A percentile compares a stretch with the other conserved stretches of the same genome.
phyloP scores from a whole-genome alignment of 2,329 filamentous ascomycete genomes.

The Diaporthe destruens region DNA sequence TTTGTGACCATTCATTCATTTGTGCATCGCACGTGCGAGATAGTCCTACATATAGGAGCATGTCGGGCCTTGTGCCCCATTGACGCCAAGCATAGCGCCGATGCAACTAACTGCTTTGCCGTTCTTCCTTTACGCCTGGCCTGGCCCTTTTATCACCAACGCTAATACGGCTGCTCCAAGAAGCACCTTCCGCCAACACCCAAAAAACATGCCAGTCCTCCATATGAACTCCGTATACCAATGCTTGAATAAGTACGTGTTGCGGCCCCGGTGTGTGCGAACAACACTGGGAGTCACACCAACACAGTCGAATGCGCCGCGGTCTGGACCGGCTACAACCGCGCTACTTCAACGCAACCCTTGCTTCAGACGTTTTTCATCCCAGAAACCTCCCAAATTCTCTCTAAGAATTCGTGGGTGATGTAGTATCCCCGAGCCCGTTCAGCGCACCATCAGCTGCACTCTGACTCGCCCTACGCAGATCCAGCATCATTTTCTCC shows the following conservation, averaged over 20 bases:
- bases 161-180: neutral
- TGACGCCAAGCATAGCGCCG: neutral
- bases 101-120: neutral
- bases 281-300: no score
- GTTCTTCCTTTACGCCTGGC: slow-evolving; percentile 5
- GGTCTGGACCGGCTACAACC: neutral
- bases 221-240: slow-evolving; percentile 21
- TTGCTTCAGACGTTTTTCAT: neutral
- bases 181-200: neutral
- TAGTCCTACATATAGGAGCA: slow-evolving; percentile 7
- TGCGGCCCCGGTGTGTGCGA: neutral
- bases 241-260: neutral
- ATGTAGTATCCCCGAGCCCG: slow-evolving; percentile 11
- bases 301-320: neutral
- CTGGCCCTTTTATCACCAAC: slow-evolving; percentile 1
- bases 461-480: slow-evolving; percentile 55
- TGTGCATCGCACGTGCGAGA: neutral
- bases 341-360: neutral
- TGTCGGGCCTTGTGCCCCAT: no score
- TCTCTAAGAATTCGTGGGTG: slow-evolving; percentile 2
- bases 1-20: slow-evolving; percentile 1
- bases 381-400: neutral
- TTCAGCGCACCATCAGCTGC: neutral
- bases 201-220: neutral
- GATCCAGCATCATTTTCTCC: slow-evolving; percentile 65